Base-by-base conservation (phyloP, 768 basidiomycete species). In the Gyrodon lividus region DNA sequence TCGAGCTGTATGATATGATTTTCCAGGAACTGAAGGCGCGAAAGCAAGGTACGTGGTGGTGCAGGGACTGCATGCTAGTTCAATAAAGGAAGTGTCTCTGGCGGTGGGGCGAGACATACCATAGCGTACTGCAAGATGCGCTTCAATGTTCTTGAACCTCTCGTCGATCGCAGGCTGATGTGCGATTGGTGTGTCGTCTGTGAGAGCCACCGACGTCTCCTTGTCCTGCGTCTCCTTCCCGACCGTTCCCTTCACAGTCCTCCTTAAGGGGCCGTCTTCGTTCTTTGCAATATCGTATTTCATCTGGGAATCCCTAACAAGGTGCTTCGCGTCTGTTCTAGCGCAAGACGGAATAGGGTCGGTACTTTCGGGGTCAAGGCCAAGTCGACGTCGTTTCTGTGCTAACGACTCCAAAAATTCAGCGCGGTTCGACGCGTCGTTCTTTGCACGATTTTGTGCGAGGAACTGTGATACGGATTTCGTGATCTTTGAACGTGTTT, bases 201-300 rank as follows among this genome's bases (percentile, higher is more conserved):
- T 57, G 23, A 63, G 56, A 23, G 56, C 45, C 4, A n/a, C 39
- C 7, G 59, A 40, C 16, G 46, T 58, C 23, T 54, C 49, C 34
- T 51, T 59, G 19, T 28, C 31, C 26, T 50, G 51, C 14, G 41
- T 24, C 47, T 45, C 58, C 31, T 54, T 61, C 26, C 45, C 51
- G 34, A 44, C 55, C 0, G 46, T 46, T 20, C 60, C 66, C 58
- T 77, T 76, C 55, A 82, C 60, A 0, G 84, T 89, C 58, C 81
- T 75, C 26, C 79, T 76, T 38, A 92, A 71, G 1, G 89, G 88
- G 0, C 89, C 89, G 33, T 87, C 87, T 48, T 83, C 84, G 55
- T 92, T 90, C 68, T 83, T 89, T n/a, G 85, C 86, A 55, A 92
- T 87, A 64, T 92, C 90, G 57, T 91, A 92, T 64, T 87, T 88